Base-by-base conservation (phyloP, 2,329 filamentous ascomycete genomes). In the Xylaria sp. region DNA sequence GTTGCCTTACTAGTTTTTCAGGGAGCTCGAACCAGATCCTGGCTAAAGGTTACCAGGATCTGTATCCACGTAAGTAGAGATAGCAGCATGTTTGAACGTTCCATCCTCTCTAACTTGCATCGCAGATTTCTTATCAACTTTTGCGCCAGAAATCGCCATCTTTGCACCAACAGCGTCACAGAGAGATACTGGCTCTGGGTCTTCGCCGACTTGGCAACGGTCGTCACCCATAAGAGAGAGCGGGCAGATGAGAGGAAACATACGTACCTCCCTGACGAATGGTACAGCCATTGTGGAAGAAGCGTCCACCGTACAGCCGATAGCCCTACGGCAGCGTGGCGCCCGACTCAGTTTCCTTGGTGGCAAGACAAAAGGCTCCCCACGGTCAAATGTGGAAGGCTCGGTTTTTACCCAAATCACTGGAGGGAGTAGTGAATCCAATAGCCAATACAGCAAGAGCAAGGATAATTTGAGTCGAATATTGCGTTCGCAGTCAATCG, bases 1-100 rank as follows among this genome's bases (percentile, higher is more conserved):
- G 93, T 71, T 95, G 93, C 74, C 80, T 98, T 70, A 84, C 84
- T 4, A 85, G 90, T 73, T 93, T 93, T 78, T 85, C 86, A 66
- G 89, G 87, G 78, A 89, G 85, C 82, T 86, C 80, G 45, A 89
- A 87, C 79, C 88, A 83, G 78, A 85, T 82, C 79, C 89, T 87
- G 78, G 83, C 80, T 73, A 83, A 80, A 69, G 83, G 82, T 52
- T 83, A 87, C 36, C 85, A 87, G 75, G 89, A 91, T 76, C 82
- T 93, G 41, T 84, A 87, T 68, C 84, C 83, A 79, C 85, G 91
- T 93, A 85, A 82, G 90, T 86, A 25, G 12, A 56, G 2, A 32
- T 41, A 43, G 25, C 4, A 25, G 5, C 23, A 8, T 57, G 6
- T 57, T 23, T 20, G 10, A 48, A 12, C 59, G 28, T 18, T 18